phyloP scores from a whole-genome alignment of 331 rosid species.

The Malus hybrid region DNA sequence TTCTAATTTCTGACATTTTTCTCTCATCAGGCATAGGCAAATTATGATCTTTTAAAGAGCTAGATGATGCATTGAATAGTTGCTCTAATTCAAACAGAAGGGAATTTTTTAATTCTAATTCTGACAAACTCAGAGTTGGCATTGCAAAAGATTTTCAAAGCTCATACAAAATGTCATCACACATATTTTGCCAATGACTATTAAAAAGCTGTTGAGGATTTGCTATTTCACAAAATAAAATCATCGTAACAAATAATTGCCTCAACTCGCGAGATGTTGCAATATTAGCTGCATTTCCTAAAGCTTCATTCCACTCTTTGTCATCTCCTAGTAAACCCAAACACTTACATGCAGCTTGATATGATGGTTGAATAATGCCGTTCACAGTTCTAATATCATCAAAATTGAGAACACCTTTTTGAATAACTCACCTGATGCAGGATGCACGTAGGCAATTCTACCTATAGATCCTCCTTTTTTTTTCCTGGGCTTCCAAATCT shows the following conservation, averaged over 20 bases:
- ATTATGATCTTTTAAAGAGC: too few relatives aligned
- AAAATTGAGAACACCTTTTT: too few relatives aligned
- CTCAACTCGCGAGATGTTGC: neutral
- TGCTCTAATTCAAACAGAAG: neutral
- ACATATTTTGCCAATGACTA: neutral
- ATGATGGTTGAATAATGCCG: too few relatives aligned
- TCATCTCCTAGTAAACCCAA: neutral
- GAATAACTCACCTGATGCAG: neutral
- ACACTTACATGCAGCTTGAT: neutral
- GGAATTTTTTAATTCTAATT: too few relatives aligned
- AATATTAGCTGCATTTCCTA: neutral
- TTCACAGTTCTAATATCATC: neutral
- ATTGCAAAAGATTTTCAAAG: too few relatives aligned
- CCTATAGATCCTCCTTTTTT: too few relatives aligned
- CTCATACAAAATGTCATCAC: neutral
- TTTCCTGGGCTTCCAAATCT: too few relatives aligned
- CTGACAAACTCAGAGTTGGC: too few relatives aligned
- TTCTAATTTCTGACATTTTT: too few relatives aligned
- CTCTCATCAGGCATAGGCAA: neutral
- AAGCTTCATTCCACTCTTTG: neutral
- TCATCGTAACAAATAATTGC: neutral
- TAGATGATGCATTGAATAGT: neutral
- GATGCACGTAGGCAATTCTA: neutral
- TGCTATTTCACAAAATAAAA: too few relatives aligned
- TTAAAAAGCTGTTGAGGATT: neutral